These are phyloP conservation scores for Annulohypoxylon bovei DNA, from an alignment of 495 filamentous ascomycete species.

Conservation along the genomic window DNA sequence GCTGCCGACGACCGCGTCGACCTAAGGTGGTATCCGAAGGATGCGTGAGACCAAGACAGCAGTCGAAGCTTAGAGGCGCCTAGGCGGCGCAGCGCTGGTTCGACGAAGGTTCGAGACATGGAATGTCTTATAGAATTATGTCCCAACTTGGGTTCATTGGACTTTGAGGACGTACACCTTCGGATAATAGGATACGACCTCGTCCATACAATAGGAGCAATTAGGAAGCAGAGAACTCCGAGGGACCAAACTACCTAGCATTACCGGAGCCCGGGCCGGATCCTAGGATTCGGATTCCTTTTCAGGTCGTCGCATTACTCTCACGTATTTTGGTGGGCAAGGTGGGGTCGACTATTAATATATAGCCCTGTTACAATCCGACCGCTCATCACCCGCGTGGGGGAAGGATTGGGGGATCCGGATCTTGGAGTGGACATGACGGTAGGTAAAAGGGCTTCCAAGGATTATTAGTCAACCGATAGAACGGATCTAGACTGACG, in stretches of 20 bases:
- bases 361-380: slow-evolving; percentile 33
- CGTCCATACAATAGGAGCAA: no score
- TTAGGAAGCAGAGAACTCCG: neutral
- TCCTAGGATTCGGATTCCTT: slow-evolving; percentile 1
- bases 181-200: slow-evolving; percentile 4
- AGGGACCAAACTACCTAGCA: neutral
- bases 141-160: slow-evolving; percentile 2
- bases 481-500: slow-evolving; percentile 15
- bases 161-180: neutral
- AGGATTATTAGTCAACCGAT: slow-evolving; percentile 5
- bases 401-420: slow-evolving; percentile 19
- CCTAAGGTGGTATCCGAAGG: slow-evolving; percentile 23
- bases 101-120: slow-evolving; percentile 12
- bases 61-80: slow-evolving; percentile 15
- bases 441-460: neutral
- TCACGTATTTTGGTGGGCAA: slow-evolving; percentile 13
- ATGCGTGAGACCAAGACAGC: slow-evolving; percentile 31
- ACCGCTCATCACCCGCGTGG: slow-evolving; percentile 34
- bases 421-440: slow-evolving; percentile 18
- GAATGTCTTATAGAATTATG: slow-evolving; percentile 9
- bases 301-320: slow-evolving; percentile 5
- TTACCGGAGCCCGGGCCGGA: slow-evolving; percentile 7
- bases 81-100: slow-evolving; percentile 29
- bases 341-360: slow-evolving; percentile 22
- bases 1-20: slow-evolving; percentile 9